Conservation (phyloP, 140 eudicot species). For the Anethum foeniculum region DNA sequence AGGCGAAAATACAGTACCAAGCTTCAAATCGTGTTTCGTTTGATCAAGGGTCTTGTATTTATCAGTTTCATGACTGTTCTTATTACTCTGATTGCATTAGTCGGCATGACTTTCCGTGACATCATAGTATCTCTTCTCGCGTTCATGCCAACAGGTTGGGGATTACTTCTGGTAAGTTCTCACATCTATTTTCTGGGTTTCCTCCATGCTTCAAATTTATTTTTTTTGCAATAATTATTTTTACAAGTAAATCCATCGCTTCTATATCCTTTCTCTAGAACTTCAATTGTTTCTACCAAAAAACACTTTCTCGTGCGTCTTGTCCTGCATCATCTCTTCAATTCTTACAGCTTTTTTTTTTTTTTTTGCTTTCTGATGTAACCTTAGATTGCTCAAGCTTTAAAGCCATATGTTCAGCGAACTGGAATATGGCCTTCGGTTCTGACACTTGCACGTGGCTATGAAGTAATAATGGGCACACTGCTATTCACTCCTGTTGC, state of each 20-base stretch:
- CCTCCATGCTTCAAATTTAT: neutral
- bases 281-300: neutral
- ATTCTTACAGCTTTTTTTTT: neutral
- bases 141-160: slow-evolving; percentile 97
- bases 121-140: slow-evolving; percentile 71
- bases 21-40: slow-evolving; percentile 64
- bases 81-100: slow-evolving; percentile 40
- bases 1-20: slow-evolving; percentile 54
- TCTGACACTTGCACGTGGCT: slow-evolving; percentile 61
- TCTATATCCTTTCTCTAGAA: neutral
- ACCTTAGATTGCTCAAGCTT: slow-evolving; percentile 72
- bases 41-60: slow-evolving; percentile 58
- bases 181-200: neutral
- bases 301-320: neutral
- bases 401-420: slow-evolving; percentile 41
- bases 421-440: slow-evolving; percentile 66
- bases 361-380: neutral
- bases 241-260: neutral
- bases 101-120: slow-evolving; percentile 60
- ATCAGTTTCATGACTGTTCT: slow-evolving; percentile 38
- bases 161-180: slow-evolving; percentile 70
- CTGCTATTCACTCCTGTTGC: slow-evolving; percentile 77
- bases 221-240: neutral
- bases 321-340: neutral
- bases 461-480: slow-evolving; percentile 68